These are phyloP conservation scores for Skeletonema potamos DNA, from an alignment of 108 stramenopile genomes.

Conservation along the genomic window DNA sequence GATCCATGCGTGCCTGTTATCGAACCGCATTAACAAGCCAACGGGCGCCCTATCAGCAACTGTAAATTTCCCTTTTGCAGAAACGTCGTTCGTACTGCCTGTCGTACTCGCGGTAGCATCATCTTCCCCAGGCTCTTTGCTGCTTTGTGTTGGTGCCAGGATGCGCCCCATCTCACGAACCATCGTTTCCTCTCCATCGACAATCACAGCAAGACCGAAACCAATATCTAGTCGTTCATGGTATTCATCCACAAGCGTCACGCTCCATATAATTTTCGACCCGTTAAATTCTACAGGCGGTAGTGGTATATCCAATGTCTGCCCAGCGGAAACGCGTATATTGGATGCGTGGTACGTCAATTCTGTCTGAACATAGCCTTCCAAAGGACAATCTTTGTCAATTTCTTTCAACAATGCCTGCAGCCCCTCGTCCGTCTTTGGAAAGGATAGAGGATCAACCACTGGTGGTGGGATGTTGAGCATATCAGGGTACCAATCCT, in stretches of 20 bases:
- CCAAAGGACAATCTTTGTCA: conserved; percentile 34
- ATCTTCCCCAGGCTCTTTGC: neutral
- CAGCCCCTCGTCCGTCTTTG: conserved; percentile 28
- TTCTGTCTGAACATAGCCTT: conserved; percentile 23
- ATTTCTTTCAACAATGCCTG: conserved; percentile 18
- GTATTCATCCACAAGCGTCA: conserved; percentile 28
- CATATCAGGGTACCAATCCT: neutral
- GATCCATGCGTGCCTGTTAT: conserved; percentile 39
- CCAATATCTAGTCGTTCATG: conserved; percentile 34
- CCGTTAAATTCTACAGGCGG: conserved; percentile 34
- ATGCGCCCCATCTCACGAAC: conserved; percentile 40
- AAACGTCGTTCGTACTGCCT: neutral
- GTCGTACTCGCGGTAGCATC: conserved; percentile 6
- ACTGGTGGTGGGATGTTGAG: conserved; percentile 9
- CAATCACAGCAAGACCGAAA: conserved; percentile 36
- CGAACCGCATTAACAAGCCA: conserved; percentile 29
- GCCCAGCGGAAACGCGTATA: conserved; percentile 18
- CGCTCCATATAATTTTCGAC: conserved; percentile 37
- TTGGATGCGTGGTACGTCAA: conserved; percentile 27
- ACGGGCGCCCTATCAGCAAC: conserved; percentile 37
- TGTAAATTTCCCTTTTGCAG: conserved; percentile 43
- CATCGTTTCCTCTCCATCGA: conserved; percentile 30
- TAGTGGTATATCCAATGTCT: conserved; percentile 31
- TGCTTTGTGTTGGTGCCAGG: conserved; percentile 6
- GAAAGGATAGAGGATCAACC: conserved; percentile 32